phyloP scores from a whole-genome alignment of 192 early-diverging fungal species.

The Linnemannia exigua region DNA sequence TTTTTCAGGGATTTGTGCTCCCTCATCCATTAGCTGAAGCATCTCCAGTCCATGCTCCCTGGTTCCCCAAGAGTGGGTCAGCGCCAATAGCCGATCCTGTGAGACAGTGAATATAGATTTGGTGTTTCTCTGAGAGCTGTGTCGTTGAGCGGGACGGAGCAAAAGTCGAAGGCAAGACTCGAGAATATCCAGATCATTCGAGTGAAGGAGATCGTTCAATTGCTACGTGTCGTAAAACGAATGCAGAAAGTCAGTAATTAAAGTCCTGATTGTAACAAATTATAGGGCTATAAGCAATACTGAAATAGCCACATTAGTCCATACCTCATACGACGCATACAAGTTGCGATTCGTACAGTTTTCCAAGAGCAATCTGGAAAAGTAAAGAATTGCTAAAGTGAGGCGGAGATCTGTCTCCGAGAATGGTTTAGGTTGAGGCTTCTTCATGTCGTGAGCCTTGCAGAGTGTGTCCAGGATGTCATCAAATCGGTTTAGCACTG shows the following conservation, averaged over 20 bases:
- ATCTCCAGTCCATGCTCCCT: conserved; percentile 66
- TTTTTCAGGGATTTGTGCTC: conserved; percentile 56
- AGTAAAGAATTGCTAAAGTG: conserved; percentile 76
- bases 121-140: conserved; percentile 82
- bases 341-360: conserved; percentile 95
- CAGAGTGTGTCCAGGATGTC: conserved; percentile 77
- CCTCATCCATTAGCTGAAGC: conserved; percentile 56
- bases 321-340: conserved; percentile 93
- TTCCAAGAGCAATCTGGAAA: conserved; percentile 89
- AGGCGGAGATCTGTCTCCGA: conserved; percentile 65
- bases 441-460: conserved; percentile 73
- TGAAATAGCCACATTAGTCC: not conserved
- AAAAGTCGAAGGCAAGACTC: conserved; percentile 84
- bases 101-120: conserved; percentile 68
- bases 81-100: conserved; percentile 68
- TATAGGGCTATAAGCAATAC: not conserved
- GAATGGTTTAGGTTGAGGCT: conserved; percentile 74
- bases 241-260: not conserved
- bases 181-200: conserved; percentile 85
- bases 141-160: conserved; percentile 89
- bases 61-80: conserved; percentile 76
- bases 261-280: not conserved
- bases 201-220: conserved; percentile 80
- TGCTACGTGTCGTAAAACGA: conserved; percentile 66
- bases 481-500: conserved; percentile 94